Conservation (phyloP, 208 protist species). For the Acanthamoeba lugdunensis region DNA sequence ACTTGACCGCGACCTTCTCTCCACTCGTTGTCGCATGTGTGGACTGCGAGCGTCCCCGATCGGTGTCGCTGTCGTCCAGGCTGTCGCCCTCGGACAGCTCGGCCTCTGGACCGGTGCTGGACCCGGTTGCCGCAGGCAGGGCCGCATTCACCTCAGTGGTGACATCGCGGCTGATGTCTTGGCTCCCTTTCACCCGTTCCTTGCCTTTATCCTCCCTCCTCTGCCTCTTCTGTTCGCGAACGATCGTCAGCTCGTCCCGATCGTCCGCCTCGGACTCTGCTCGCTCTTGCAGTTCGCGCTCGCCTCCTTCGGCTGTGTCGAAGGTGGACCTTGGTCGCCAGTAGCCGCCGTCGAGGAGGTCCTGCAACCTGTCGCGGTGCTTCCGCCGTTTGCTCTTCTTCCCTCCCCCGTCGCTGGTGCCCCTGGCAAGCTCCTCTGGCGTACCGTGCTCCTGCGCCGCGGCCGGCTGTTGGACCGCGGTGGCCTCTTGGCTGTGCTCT, state of each 20-base stretch:
- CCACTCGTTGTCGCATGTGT: neutral
- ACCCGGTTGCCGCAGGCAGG: neutral
- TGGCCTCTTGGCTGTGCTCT: too few species aligned
- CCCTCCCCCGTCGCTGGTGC: neutral
- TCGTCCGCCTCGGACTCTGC: neutral
- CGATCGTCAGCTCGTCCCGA: neutral
- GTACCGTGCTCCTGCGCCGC: too few species aligned
- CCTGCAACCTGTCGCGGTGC: neutral
- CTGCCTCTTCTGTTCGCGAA: neutral
- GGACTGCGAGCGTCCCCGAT: neutral
- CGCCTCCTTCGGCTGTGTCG: neutral
- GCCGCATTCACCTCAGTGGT: neutral
- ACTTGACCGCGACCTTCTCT: neutral
- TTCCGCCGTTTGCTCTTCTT: neutral
- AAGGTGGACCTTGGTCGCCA: neutral
- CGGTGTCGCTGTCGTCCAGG: neutral
- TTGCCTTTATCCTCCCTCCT: neutral
- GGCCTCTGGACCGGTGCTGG: neutral
- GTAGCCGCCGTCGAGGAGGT: slow-evolving; percentile 9
- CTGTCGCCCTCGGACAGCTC: neutral
- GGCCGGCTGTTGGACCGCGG: too few species aligned
- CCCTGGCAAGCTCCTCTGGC: too few species aligned
- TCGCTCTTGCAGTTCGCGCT: neutral
- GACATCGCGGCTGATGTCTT: neutral
- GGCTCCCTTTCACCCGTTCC: neutral